Evolutionary conservation across 169 alveolate genomes (phyloP), one percentile per base, ranked within the genome.

Genomic region (Miamiensis avidus): DNA sequence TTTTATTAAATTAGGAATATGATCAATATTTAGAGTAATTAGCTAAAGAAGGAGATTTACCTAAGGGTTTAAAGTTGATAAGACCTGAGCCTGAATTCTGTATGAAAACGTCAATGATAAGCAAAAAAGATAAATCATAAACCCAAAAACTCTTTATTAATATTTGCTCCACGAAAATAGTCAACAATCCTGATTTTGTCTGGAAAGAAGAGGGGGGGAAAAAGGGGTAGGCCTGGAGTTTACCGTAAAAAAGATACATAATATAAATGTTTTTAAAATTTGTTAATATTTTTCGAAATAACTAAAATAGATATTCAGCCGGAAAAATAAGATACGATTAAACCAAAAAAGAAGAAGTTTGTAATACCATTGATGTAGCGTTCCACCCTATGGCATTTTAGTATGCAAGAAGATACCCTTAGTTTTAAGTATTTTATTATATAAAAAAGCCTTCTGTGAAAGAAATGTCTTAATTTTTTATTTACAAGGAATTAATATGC

Each of bases 351-450:
- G 86, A 84, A 32, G 81, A 83, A 31, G 81, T 93, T 27, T 90
- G 94, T 81, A 84, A 89, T 49, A 93, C 96, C 0, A 90, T 82
- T 49, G 96, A 93, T 86, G 93, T 90, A 6, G 95, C 92, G 6
- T 93, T 93, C 85, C 90, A 93, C 75, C 91, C 89, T 1, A 83
- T 81, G 31, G 87, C 92, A 31, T 81, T 86, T 31, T 65, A 84
- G 31, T 30, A 75, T 31, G 31, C 74, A 31, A 29, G 81, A 25
- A 86, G 33, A 65, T 79, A 49, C n/a, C 82, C 75, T 0, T 86
- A 83, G 28, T 92, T 90, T 76, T 77, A 90, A 88, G 69, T 49
- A 49, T 11, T 49, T 49, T 49, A 49, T 49, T 11, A 11, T 11
- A 11, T 49, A 49, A 49, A 49, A 49, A 49, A 4, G 20, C 26